A percentile compares a stretch with the other conserved stretches of the same genome.
phyloP scores from a whole-genome alignment of 306 rosid genomes.

The Hippophae tibetana region DNA sequence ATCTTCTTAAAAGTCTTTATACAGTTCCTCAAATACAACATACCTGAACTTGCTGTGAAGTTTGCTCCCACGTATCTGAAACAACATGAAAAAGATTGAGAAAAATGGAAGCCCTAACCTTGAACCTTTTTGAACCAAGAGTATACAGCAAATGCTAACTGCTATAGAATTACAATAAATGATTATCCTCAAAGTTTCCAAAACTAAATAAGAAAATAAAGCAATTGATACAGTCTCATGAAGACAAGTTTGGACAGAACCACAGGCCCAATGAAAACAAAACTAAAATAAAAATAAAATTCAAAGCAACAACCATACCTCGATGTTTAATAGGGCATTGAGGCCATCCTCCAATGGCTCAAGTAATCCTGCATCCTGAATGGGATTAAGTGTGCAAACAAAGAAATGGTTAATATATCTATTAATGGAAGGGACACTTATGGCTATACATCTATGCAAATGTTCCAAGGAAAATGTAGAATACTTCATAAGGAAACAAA shows the following conservation, averaged over 20 bases:
- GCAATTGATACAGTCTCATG: not conserved
- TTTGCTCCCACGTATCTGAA: constrained; percentile 92
- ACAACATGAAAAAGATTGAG: constrained; percentile 4
- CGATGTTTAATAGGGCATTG: constrained; percentile 72
- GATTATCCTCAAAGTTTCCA: not conserved
- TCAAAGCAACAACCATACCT: constrained; percentile 43
- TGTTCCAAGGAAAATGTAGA: no score
- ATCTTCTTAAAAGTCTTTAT: not conserved
- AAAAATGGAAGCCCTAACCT: constrained; percentile 4
- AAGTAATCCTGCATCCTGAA: constrained; percentile 63
- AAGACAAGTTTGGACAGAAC: not conserved
- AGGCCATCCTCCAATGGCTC: constrained; percentile 93
- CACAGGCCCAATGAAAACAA: not conserved
- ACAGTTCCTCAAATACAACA: constrained; percentile 14
- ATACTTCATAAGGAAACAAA: no score
- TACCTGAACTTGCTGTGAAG: constrained; percentile 97
- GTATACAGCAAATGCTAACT: not conserved
- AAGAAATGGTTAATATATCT: not conserved
- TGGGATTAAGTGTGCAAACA: not conserved
- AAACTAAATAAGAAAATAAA: not conserved
- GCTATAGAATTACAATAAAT: not conserved
- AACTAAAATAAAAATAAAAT: constrained; percentile 1
- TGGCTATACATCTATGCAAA: no score
- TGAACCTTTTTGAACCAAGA: constrained; percentile 13
- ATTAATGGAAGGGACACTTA: constrained; percentile 3